Conservation (phyloP, 768 basidiomycete species). For the Boletus rubroflammeus region DNA sequence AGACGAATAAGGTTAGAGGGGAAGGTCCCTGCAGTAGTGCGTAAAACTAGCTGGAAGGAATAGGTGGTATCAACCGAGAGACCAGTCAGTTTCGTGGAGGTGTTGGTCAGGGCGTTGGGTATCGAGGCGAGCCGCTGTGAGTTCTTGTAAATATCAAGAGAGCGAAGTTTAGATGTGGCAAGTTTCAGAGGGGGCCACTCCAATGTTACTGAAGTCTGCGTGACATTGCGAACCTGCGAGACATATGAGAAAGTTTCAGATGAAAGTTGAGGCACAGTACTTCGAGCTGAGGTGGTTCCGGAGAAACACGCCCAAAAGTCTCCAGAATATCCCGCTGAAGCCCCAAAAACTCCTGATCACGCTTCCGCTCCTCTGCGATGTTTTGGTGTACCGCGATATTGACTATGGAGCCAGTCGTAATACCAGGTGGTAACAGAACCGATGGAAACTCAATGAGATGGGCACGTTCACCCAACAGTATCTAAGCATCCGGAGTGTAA, state of each 20-base stretch:
- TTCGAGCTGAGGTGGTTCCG: constrained; percentile 69
- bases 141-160: constrained; percentile 91
- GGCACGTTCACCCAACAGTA: constrained; percentile 88
- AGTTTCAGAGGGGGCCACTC: constrained; percentile 90
- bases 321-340: constrained; percentile 79
- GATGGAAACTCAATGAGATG: constrained; percentile 99
- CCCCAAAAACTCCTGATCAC: constrained; percentile 78
- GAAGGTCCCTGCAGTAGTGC: constrained; percentile 88
- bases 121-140: constrained; percentile 83
- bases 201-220: constrained; percentile 94
- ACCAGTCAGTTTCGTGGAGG: constrained; percentile 82
- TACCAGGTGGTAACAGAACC: constrained; percentile 86
- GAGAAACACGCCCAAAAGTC: constrained; percentile 65
- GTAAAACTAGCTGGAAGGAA: constrained; percentile 90
- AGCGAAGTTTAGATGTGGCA: constrained; percentile 81
- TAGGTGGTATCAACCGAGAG: constrained; percentile 83
- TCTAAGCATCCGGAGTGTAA: constrained; percentile 41
- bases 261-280: constrained; percentile 38
- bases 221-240: constrained; percentile 79
- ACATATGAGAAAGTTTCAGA: not conserved
- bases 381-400: constrained; percentile 96
- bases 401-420: constrained; percentile 91
- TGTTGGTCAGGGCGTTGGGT: constrained; percentile 77
- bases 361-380: constrained; percentile 72
- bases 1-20: constrained; percentile 81